Evolutionary conservation across 768 basidiomycete species (phyloP).

Genomic region (Mycena chlorophos): DNA sequence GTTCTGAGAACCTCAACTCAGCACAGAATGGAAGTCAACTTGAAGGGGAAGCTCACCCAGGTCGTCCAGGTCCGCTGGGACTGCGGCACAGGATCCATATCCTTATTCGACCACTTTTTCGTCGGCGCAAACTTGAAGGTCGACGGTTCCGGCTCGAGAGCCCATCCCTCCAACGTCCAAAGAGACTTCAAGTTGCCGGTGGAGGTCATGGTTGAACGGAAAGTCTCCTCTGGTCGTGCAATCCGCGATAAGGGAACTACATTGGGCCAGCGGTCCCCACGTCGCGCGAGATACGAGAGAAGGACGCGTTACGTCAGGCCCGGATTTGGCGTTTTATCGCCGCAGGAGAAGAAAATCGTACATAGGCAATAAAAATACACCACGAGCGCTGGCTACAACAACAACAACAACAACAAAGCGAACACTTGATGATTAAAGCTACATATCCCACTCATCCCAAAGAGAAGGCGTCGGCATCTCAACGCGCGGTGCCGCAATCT

Average conservation of each 20-base stretch:
- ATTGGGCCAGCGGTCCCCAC: background rate
- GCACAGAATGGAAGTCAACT: background rate
- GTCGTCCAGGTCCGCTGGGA: slow-evolving; percentile 65
- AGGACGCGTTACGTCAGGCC: background rate
- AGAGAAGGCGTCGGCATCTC: slow-evolving; percentile 34
- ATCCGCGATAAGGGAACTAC: background rate
- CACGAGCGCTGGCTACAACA: background rate
- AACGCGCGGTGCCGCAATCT: slow-evolving; percentile 42
- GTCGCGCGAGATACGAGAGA: background rate
- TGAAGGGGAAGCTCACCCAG: slow-evolving; percentile 30
- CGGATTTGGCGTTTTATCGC: too few species aligned
- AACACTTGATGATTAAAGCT: too few species aligned
- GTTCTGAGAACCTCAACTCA: slow-evolving; percentile 29
- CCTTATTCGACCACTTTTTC: slow-evolving; percentile 67
- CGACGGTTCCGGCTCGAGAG: slow-evolving; percentile 50
- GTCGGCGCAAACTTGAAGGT: slow-evolving; percentile 59
- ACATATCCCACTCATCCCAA: slow-evolving; percentile 83
- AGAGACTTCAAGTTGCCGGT: too few species aligned
- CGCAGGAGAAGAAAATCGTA: background rate
- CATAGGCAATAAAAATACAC: background rate
- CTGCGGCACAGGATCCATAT: slow-evolving; percentile 74
- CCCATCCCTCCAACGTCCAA: slow-evolving; percentile 45
- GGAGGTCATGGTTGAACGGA: background rate
- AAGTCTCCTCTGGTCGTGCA: background rate
- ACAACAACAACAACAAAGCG: too few species aligned